Conservation (phyloP, 192 early-diverging fungal species). For the Rhizophlyctis rosea region DNA sequence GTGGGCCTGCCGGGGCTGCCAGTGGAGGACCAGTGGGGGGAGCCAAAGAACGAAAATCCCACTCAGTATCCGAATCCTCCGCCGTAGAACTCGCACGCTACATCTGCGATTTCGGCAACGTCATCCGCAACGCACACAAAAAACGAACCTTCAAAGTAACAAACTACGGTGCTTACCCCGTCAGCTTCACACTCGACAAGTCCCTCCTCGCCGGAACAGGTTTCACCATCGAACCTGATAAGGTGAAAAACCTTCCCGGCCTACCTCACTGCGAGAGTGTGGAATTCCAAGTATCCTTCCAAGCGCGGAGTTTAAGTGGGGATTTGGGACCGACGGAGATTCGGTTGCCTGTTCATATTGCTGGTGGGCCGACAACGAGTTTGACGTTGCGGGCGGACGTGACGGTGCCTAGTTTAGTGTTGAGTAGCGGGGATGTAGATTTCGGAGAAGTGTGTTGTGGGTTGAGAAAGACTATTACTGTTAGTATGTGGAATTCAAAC, state of each 20-base stretch:
- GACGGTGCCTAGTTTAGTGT: conserved; percentile 46
- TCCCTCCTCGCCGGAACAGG: conserved; percentile 35
- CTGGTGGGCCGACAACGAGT: conserved; percentile 48
- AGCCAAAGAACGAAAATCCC: conserved; percentile 37
- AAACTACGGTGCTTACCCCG: conserved; percentile 36
- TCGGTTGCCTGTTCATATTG: conserved; percentile 41
- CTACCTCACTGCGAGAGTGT: conserved; percentile 37
- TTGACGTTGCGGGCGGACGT: conserved; percentile 43
- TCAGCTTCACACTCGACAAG: conserved; percentile 44
- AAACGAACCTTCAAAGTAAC: conserved; percentile 40
- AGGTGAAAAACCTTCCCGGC: conserved; percentile 46
- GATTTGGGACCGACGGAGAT: conserved; percentile 36
- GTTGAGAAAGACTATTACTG: conserved; percentile 39
- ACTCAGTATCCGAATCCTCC: conserved; percentile 38
- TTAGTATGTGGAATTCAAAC: conserved; percentile 47
- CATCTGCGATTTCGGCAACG: conserved; percentile 56
- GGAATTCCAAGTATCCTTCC: conserved; percentile 43
- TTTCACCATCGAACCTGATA: conserved; percentile 54
- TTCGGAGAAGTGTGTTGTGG: conserved; percentile 58
- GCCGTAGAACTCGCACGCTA: conserved; percentile 42
- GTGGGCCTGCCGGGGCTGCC: no score
- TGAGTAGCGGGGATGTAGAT: conserved; percentile 39
- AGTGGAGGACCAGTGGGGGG: no score
- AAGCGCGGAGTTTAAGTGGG: conserved; percentile 31
- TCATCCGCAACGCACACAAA: conserved; percentile 47